Evolutionary conservation across 495 filamentous ascomycete genomes (phyloP), one percentile per base, ranked within the genome.

Genomic region (Neurospora sp.): DNA sequence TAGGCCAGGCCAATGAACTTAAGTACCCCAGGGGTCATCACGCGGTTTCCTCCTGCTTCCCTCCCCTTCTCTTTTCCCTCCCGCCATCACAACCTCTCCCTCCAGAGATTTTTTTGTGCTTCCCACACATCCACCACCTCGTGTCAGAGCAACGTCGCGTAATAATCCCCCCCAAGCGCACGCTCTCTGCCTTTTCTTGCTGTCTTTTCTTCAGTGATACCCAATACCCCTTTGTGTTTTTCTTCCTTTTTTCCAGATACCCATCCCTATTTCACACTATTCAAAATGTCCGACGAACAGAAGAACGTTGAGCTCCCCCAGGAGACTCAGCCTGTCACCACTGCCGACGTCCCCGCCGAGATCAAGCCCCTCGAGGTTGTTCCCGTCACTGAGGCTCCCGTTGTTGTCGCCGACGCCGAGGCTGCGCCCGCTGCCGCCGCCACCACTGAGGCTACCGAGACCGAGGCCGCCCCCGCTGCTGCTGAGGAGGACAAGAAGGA

Each of bases 221-320:
- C 84, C 83, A 74, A 85, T 83, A 83, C 81, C 83, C 83, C 76
- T 76, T 77, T 77, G 71, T 75, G 76, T 78, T 70, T 73, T 81
- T 79, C 79, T 80, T 81, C 79, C 79, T 79, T 80, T 75, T 78
- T 78, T 81, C 79, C 71, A 74, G 78, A 82, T 83, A 81, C 81
- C 82, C 82, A 80, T 65, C 71, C 73, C 53, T 65, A 65, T 75
- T 77, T 69, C 69, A 20, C 68, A 70, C 73, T 68, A 75, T 41
- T 76, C 79, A 81, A 74, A 82, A 86, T 86, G 85, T 81, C 85
- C 78, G 85, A 86, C 69, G 81, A 80, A 77, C 80, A 83, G 77
- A 84, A 84, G 76, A 79, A 81, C 76, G 80, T 82, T 61, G 83
- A 84, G 76, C 78, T 80, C 74, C 71, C 83, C 69, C 79, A 84